phyloP scores from a whole-genome alignment of 2,329 filamentous ascomycete genomes.

The Talaromyces sp. region DNA sequence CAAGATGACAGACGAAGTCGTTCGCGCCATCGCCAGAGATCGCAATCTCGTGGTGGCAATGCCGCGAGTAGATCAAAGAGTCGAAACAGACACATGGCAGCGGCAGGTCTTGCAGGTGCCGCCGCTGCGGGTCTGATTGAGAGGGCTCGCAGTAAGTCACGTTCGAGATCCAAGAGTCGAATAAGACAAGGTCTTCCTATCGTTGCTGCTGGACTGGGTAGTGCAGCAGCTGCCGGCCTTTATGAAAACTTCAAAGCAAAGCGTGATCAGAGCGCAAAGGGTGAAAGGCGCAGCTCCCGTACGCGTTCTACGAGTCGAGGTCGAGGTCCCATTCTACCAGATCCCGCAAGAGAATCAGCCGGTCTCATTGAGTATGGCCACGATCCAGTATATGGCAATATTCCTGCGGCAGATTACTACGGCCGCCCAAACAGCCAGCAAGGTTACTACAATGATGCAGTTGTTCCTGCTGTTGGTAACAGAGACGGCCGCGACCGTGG shows the following conservation, averaged over 20 bases:
- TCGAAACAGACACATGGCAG: constrained; percentile 57
- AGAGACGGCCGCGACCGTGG: constrained; percentile 43
- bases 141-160: constrained; percentile 56
- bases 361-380: constrained; percentile 63
- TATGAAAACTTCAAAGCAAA: constrained; percentile 63
- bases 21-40: constrained; percentile 41
- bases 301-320: constrained; percentile 41
- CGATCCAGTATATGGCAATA: constrained; percentile 58
- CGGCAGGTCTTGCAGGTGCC: constrained; percentile 60
- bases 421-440: constrained; percentile 39
- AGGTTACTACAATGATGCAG: constrained; percentile 41
- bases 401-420: constrained; percentile 46
- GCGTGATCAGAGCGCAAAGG: constrained; percentile 51
- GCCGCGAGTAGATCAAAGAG: constrained; percentile 24
- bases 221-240: constrained; percentile 58
- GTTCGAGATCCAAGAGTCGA: constrained; percentile 54
- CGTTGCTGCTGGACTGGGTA: constrained; percentile 58
- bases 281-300: constrained; percentile 29
- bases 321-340: constrained; percentile 39
- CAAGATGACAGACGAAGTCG: constrained; percentile 50
- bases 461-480: constrained; percentile 39
- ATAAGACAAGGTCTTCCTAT: constrained; percentile 57
- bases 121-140: constrained; percentile 61
- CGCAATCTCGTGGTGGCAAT: constrained; percentile 32
- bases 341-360: constrained; percentile 42